Evolutionary conservation across 768 basidiomycete genomes (phyloP), one percentile per base, ranked within the genome.

Genomic region (Naematelia encephala): DNA sequence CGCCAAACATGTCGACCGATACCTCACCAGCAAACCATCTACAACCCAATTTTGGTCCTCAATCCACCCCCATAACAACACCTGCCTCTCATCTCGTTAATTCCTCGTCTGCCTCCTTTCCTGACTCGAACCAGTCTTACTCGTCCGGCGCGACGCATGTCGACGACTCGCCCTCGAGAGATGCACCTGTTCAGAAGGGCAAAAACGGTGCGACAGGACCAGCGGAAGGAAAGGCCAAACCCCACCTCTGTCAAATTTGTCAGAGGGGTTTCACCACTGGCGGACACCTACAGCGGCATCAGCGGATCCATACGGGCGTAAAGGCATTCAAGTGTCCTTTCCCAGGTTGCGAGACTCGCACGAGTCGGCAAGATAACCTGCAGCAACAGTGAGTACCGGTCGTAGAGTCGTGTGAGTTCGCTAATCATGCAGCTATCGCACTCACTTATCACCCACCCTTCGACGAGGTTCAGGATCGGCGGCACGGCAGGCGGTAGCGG

Each of bases 261-360:
- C 81, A 85, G 2, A 84, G 89, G 45, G 82, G 84, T 0, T 93
- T 93, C 78, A 90, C 89, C 54, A 93, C 91, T 23, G 87, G 86
- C 60, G 91, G 91, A 16, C 91, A 93, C 75, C 82, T 93, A 19
- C 88, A 90, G 0, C 84, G 91, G 48, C 91, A 93, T 72, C 82
- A 87, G n/a, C 81, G 90, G 56, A 87, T 91, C 12, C 91, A 93
- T 79, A 93, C 91, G 14, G 91, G 91, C 42, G 91, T 92, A 70
- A 83, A 89, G 62, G 91, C 92, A 78, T 89, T 92, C 80, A 88
- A 86, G 60, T 94, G 91, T 71, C 91, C 91, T 29, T 93, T 90
- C 79, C 91, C 91, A n/a, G 91, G 90, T 22, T 94, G 91, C 75
- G 89, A 91, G 68, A 92, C 90, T 1, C 82, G 88, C 16, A 93